Conservation (phyloP, 108 stramenopile genomes). For the Pseudonitzschia multistriata region DNA sequence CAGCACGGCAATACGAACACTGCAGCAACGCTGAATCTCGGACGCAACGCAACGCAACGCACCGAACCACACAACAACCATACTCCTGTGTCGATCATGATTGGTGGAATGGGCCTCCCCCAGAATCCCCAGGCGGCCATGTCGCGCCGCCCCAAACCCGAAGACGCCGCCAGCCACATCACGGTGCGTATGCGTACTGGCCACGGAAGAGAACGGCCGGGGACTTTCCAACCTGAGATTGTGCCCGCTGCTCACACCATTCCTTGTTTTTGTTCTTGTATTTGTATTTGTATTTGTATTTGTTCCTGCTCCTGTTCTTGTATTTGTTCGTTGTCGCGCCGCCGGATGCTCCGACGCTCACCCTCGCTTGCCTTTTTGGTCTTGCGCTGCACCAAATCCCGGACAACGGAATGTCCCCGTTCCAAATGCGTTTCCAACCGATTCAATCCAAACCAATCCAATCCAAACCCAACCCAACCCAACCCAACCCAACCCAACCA, state of each 20-base stretch:
- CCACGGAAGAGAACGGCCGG: too few species aligned
- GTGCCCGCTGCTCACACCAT: too few species aligned
- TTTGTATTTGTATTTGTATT: too few species aligned
- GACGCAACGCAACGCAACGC: too few species aligned
- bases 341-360: not conserved
- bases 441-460: not conserved
- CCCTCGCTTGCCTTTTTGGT: not conserved
- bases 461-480: not conserved
- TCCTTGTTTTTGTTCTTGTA: too few species aligned
- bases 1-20: too few species aligned
- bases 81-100: slow-evolving; percentile 15
- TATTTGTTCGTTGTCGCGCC: too few species aligned
- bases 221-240: not conserved
- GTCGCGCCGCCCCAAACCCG: slow-evolving; percentile 36
- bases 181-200: slow-evolving; percentile 30
- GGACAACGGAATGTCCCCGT: too few species aligned
- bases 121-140: slow-evolving; percentile 29
- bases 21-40: too few species aligned
- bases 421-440: not conserved
- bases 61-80: too few species aligned
- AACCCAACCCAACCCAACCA: not conserved
- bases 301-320: too few species aligned
- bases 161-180: slow-evolving; percentile 67
- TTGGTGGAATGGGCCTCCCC: slow-evolving; percentile 15
- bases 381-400: not conserved